Evolutionary conservation across 2,329 filamentous ascomycete species (phyloP).

Genomic region (Ceratocystis alfenasii): DNA sequence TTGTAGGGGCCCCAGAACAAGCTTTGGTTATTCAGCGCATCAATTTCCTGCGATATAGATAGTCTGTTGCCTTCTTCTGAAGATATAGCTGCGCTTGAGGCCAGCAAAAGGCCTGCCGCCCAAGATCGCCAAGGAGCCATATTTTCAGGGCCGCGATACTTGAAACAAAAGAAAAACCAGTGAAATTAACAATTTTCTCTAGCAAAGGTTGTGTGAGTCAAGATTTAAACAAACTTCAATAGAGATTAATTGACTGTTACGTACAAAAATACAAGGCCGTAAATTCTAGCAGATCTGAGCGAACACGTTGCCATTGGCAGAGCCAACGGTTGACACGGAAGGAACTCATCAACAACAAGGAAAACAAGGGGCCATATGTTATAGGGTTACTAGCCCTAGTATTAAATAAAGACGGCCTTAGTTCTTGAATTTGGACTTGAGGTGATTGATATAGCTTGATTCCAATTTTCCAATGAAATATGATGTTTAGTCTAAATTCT

Average conservation of each 20-base stretch:
- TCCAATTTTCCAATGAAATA: background rate
- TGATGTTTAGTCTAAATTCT: background rate
- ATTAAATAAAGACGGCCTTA: background rate
- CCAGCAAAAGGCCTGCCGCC: constrained; percentile 18
- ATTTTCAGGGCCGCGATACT: constrained; percentile 25
- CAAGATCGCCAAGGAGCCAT: constrained; percentile 24
- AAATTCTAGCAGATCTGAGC: background rate
- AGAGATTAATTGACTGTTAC: background rate
- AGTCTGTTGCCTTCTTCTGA: background rate
- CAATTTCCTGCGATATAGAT: constrained; percentile 17
- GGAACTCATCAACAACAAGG: background rate
- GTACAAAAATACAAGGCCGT: background rate
- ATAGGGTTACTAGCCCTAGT: background rate
- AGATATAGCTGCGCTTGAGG: constrained; percentile 13
- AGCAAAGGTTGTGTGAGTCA: background rate
- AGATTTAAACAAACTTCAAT: background rate
- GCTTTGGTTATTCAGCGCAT: constrained; percentile 56
- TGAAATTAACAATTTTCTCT: background rate
- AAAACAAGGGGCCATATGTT: background rate
- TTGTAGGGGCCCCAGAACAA: constrained; percentile 93
- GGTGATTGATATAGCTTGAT: too few relatives aligned
- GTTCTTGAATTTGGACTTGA: background rate
- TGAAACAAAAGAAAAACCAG: constrained; percentile 23
- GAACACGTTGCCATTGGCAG: constrained; percentile 10
- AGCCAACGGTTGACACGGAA: background rate